These are phyloP conservation scores for Coemansia sp. DNA, from an alignment of 192 early-diverging fungal species.

Conservation along the genomic window DNA sequence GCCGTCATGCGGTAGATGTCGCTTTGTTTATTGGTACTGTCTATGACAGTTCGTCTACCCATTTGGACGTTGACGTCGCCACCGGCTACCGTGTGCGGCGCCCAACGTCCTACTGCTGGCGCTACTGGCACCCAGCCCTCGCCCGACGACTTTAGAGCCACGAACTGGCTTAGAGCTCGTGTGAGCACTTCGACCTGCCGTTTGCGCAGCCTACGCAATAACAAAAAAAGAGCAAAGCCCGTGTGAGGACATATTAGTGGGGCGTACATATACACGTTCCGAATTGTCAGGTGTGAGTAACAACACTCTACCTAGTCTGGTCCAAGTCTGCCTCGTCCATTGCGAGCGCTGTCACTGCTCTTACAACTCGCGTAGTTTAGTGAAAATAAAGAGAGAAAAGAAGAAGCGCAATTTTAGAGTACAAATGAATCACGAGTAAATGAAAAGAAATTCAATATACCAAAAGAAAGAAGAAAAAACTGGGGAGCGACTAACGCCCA, in stretches of 20 bases:
- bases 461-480: neutral
- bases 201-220: conserved; percentile 36
- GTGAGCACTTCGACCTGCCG: conserved; percentile 50
- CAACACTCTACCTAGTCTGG: neutral
- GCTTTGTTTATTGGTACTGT: conserved; percentile 3
- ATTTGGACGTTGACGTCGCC: conserved; percentile 51
- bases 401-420: neutral
- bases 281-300: neutral
- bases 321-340: conserved; percentile 9
- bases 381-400: neutral
- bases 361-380: neutral
- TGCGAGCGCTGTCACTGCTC: neutral
- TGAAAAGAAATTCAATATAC: neutral
- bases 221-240: neutral
- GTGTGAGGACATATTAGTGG: neutral
- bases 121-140: conserved; percentile 43
- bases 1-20: conserved; percentile 52
- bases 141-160: conserved; percentile 44
- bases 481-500: neutral
- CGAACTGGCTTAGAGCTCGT: conserved; percentile 49
- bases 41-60: neutral
- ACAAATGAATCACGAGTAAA: neutral
- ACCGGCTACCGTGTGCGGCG: conserved; percentile 14
- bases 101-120: conserved; percentile 9
- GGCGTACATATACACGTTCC: neutral